Evolutionary conservation across 345 rosid species (phyloP).

Genomic region (Gossypium raimondii): DNA sequence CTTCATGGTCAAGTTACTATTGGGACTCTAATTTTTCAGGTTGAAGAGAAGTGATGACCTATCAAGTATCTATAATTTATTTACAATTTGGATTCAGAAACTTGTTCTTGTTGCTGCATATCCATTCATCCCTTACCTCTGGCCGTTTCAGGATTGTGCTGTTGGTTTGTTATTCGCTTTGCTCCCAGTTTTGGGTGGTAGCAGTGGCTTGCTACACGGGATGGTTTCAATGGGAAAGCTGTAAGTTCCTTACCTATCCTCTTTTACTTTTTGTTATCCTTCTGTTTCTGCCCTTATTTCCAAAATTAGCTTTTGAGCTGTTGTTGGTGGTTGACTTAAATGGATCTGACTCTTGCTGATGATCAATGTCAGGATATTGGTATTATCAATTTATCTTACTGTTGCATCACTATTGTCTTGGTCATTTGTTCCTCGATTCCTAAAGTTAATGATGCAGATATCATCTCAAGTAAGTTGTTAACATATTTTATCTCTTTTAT

Average conservation of each 20-base stretch:
- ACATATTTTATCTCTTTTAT: neutral
- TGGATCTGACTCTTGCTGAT: slow-evolving; percentile 2
- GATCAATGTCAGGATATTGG: slow-evolving; percentile 56
- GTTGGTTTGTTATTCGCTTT: slow-evolving; percentile 91
- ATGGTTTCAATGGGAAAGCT: slow-evolving; percentile 89
- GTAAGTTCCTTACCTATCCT: slow-evolving; percentile 43
- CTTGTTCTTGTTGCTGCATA: slow-evolving; percentile 13
- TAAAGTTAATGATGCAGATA: slow-evolving; percentile 89
- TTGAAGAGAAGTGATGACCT: slow-evolving; percentile 22
- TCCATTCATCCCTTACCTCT: slow-evolving; percentile 16
- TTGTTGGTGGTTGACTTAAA: slow-evolving; percentile 5
- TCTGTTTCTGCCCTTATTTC: neutral
- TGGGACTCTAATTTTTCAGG: slow-evolving; percentile 98
- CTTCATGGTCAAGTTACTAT: slow-evolving; percentile 98
- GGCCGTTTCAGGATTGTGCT: slow-evolving; percentile 76
- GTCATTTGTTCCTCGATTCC: slow-evolving; percentile 95
- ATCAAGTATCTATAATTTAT: neutral
- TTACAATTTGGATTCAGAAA: slow-evolving; percentile 11
- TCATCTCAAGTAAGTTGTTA: slow-evolving; percentile 85
- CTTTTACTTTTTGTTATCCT: neutral
- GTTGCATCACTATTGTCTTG: slow-evolving; percentile 79
- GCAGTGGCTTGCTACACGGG: slow-evolving; percentile 79
- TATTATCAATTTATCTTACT: slow-evolving; percentile 69
- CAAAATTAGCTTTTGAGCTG: slow-evolving; percentile 10
- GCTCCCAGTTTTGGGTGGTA: slow-evolving; percentile 97